Conservation (phyloP, 192 early-diverging fungal genomes). For the Podila clonocystis region DNA sequence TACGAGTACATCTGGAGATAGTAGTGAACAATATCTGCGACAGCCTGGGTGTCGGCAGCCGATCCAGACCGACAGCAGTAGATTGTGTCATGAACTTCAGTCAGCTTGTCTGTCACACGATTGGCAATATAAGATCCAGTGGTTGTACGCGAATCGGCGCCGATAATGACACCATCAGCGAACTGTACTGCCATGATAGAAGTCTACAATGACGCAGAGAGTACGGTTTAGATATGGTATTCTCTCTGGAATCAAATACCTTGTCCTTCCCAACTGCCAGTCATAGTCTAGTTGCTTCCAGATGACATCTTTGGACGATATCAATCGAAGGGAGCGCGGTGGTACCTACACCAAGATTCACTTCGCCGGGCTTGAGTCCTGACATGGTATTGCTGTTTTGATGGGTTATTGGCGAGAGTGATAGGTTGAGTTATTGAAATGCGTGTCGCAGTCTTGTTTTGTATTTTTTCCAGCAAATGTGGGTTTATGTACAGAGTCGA, state of each 20-base stretch:
- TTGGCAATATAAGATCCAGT: constrained; percentile 97
- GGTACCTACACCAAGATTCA: constrained; percentile 87
- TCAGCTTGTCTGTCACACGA: constrained; percentile 98
- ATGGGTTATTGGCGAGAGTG: constrained; percentile 10
- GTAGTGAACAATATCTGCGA: constrained; percentile 98
- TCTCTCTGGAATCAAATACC: too few species aligned
- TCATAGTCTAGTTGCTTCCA: neutral
- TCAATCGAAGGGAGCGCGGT: neutral
- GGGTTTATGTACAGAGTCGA: too few species aligned
- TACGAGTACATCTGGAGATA: constrained; percentile 93
- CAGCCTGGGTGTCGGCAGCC: constrained; percentile 98
- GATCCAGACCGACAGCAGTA: constrained; percentile 98
- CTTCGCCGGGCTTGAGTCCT: constrained; percentile 92
- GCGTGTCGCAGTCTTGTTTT: neutral
- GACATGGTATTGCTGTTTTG: constrained; percentile 23
- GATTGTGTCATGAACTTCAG: constrained; percentile 92
- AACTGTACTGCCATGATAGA: constrained; percentile 97
- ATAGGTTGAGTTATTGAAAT: neutral
- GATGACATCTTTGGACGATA: too few species aligned
- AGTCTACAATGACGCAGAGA: constrained; percentile 67
- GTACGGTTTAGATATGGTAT: neutral
- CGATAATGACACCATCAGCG: constrained; percentile 92
- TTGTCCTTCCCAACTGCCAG: neutral
- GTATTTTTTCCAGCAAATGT: too few species aligned
- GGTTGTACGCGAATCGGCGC: constrained; percentile 97